Conservation (phyloP, 441 rosid genomes). For the Erodium moschatum region DNA sequence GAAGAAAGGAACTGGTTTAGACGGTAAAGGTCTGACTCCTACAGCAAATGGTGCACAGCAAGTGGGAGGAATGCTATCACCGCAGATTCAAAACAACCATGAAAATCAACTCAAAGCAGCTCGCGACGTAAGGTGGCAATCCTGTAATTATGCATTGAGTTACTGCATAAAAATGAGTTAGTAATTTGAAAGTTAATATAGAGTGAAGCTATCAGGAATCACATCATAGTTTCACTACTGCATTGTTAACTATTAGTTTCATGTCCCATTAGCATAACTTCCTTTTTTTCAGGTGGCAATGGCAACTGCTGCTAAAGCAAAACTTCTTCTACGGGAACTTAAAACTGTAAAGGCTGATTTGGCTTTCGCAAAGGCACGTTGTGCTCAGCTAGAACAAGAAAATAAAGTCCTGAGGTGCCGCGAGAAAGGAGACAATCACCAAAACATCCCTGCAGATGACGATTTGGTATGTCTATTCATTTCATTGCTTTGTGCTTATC, state of each 20-base stretch:
- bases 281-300: conserved; percentile 65
- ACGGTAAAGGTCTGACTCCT: conserved; percentile 27
- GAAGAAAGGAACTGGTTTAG: conserved; percentile 44
- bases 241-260: background rate
- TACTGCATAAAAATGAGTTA: too few species aligned
- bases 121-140: conserved; percentile 95
- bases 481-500: too few species aligned
- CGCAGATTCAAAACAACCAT: conserved; percentile 36
- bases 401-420: conserved; percentile 77
- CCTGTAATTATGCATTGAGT: conserved; percentile 34
- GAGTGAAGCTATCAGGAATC: too few species aligned
- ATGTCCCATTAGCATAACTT: too few species aligned
- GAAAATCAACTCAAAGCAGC: conserved; percentile 94
- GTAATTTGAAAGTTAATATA: too few species aligned
- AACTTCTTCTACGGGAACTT: conserved; percentile 84
- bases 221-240: background rate
- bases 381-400: conserved; percentile 84
- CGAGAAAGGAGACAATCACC: conserved; percentile 47
- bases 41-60: conserved; percentile 34
- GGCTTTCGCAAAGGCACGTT: conserved; percentile 77
- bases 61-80: conserved; percentile 27
- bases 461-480: conserved; percentile 49
- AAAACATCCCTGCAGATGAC: conserved; percentile 52
- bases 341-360: conserved; percentile 92
- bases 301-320: conserved; percentile 99